A percentile compares a stretch with the other conserved stretches of the same genome.
These are phyloP conservation scores for Colletotrichum gloeosporioides DNA, from an alignment of 2,329 filamentous ascomycete species.

Conservation along the genomic window DNA sequence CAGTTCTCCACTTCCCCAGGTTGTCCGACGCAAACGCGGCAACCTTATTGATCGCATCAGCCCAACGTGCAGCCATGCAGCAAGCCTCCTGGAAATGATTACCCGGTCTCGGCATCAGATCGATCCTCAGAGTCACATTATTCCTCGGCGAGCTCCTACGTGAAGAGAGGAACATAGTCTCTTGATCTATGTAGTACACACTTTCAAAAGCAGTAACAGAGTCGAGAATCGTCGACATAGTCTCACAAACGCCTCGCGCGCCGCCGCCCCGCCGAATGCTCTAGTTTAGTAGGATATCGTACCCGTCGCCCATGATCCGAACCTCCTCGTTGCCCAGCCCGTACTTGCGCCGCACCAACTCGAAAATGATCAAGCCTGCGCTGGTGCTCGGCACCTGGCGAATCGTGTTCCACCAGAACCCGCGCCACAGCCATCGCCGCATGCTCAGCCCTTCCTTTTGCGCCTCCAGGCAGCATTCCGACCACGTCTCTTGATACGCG, in stretches of 20 bases:
- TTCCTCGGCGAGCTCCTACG: not conserved
- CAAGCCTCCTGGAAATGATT: not conserved
- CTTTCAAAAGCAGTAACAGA: not conserved
- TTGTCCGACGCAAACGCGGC: not conserved
- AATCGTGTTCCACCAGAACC: constrained; percentile 75
- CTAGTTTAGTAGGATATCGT: constrained; percentile 69
- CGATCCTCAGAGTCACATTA: not conserved
- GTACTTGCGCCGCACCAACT: constrained; percentile 76
- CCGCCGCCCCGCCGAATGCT: not conserved
- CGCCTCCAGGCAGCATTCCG: constrained; percentile 64
- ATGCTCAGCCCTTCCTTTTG: constrained; percentile 60
- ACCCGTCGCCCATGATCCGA: constrained; percentile 71
- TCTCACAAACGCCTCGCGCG: constrained; percentile 6
- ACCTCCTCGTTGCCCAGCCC: constrained; percentile 66
- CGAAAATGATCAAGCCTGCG: constrained; percentile 80
- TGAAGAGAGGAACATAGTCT: not conserved
- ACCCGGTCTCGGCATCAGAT: not conserved
- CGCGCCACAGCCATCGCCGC: constrained; percentile 70
- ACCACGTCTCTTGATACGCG: constrained; percentile 73
- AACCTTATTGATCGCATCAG: not conserved
- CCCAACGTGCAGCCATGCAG: not conserved
- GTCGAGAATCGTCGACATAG: not conserved
- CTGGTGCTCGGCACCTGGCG: constrained; percentile 79
- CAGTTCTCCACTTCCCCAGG: constrained; percentile 1
- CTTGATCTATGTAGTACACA: not conserved